A percentile compares a stretch with the other conserved stretches of the same genome.
Evolutionary conservation across 208 protist species (phyloP).

Genomic region (Trypanosomatidae sp.): DNA sequence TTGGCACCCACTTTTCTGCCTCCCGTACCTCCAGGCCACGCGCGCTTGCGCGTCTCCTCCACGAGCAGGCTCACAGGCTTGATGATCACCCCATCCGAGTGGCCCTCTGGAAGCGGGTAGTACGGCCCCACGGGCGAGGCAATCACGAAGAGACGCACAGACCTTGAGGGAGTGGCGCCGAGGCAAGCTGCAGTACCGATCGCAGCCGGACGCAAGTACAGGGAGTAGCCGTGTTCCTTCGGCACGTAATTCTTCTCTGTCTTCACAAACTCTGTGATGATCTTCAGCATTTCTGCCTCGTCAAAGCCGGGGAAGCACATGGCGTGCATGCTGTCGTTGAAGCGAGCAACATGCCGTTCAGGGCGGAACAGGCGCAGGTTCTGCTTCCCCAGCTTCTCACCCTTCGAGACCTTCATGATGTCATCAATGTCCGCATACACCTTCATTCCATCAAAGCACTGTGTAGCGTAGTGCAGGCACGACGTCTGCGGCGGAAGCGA

Average conservation of each 20-base stretch:
- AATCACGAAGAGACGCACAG: constrained; percentile 93
- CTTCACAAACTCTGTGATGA: constrained; percentile 92
- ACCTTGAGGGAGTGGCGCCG: constrained; percentile 50
- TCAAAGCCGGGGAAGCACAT: constrained; percentile 94
- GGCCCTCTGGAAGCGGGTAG: constrained; percentile 67
- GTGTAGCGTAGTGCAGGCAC: constrained; percentile 94
- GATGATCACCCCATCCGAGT: constrained; percentile 43
- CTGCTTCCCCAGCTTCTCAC: constrained; percentile 31
- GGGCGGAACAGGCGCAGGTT: constrained; percentile 96
- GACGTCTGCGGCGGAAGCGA: constrained; percentile 86
- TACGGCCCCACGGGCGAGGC: constrained; percentile 98
- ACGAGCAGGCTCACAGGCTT: constrained; percentile 93
- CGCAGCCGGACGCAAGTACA: constrained; percentile 98
- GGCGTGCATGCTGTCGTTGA: constrained; percentile 82
- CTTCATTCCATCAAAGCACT: constrained; percentile 99
- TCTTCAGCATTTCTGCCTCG: constrained; percentile 83
- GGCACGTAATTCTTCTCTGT: constrained; percentile 95
- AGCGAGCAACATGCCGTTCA: constrained; percentile 94
- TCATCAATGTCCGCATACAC: constrained; percentile 92
- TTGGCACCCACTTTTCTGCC: constrained; percentile 93
- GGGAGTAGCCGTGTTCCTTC: constrained; percentile 93
- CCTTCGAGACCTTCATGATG: constrained; percentile 44
- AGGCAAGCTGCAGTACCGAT: constrained; percentile 91
- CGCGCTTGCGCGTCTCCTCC: constrained; percentile 86
- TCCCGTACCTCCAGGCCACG: constrained; percentile 97